Percentiles rank a stretch among this genome's conserved stretches.
Conservation (phyloP, 1,284 basidiomycete species). For the Leccinum proliferum region DNA sequence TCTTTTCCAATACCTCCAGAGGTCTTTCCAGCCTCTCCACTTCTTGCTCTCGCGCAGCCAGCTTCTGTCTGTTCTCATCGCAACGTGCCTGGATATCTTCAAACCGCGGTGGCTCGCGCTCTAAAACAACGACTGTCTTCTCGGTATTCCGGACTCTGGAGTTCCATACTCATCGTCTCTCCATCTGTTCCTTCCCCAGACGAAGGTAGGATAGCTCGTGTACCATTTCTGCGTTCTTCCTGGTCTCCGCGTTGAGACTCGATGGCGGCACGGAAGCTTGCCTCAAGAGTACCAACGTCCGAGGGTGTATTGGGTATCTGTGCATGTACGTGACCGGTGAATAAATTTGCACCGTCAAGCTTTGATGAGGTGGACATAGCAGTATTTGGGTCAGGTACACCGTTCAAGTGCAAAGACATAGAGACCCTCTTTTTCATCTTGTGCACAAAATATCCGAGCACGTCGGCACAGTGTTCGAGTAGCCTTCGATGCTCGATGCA, state of each 20-base stretch:
- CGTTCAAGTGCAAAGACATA: constrained; percentile 40
- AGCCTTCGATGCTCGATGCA: constrained; percentile 43
- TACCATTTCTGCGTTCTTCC: constrained; percentile 54
- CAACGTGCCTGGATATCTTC: constrained; percentile 49
- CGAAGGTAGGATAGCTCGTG: constrained; percentile 54
- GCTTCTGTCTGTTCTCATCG: constrained; percentile 40
- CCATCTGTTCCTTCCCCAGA: constrained; percentile 60
- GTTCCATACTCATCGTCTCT: constrained; percentile 56
- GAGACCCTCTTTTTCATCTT: constrained; percentile 56
- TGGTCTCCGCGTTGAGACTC: constrained; percentile 52
- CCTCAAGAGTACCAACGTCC: constrained; percentile 45
- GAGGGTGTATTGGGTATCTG: constrained; percentile 38
- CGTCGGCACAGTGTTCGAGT: constrained; percentile 73
- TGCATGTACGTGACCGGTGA: constrained; percentile 69
- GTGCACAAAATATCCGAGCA: constrained; percentile 66
- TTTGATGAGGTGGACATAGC: constrained; percentile 43
- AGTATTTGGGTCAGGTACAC: constrained; percentile 30
- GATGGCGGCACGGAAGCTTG: constrained; percentile 54
- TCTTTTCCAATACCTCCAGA: constrained; percentile 41
- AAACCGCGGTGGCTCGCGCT: constrained; percentile 58
- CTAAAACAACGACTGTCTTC: constrained; percentile 54
- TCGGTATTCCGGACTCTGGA: constrained; percentile 47
- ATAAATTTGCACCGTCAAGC: constrained; percentile 79
- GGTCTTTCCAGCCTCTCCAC: constrained; percentile 41
- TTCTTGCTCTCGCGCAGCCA: constrained; percentile 40